Evolutionary conservation across 2,329 filamentous ascomycete species (phyloP), one percentile per base, ranked within the genome.

Genomic region (Claviceps sp.): DNA sequence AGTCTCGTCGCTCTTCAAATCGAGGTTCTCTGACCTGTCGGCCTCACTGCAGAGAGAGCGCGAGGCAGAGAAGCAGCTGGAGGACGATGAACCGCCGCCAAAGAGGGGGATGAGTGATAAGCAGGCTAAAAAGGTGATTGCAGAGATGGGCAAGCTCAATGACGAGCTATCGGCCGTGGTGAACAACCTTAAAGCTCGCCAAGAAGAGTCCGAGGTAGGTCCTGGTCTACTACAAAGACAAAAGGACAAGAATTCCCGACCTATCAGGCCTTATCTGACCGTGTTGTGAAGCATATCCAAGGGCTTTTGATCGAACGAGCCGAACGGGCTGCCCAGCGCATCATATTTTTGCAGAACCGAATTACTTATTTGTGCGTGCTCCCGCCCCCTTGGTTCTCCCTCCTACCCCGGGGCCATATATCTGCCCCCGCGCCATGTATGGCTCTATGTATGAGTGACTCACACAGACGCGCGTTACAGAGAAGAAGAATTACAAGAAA

Each of bases 181-280:
- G 37, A 64, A 64, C 30, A 76, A 74, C 52, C 68, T 84, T 20
- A 69, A 72, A 51, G 71, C 71, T 41, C 71, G 80, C 41, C 76
- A 76, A 56, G 77, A 82, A 61, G 80, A 84, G 63, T 75, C 77
- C 44, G 74, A 81, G 63, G 79, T 74, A 65, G 66, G 70, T 60
- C 16, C 14, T 11, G 8, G 8, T 24, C 14, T 48, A n/a, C 37
- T 34, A 18, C 7, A 22, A 8, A 30, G 42, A 40, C 22, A 48
- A 18, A 40, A 38, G 9, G 30, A 3, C 30, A 34, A 34, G 9
- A 11, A 34, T 34, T 34, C 30, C 30, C 9, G 4, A 9, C 30
- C 30, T 34, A 34, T 34, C 9, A 34, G 30, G 30, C 9, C 30
- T 34, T 9, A 44, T 8, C 37, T 52, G 6, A 44, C 58, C 22